Base-by-base conservation (phyloP, 305 asterid species). In the Fraxinus latifolia region DNA sequence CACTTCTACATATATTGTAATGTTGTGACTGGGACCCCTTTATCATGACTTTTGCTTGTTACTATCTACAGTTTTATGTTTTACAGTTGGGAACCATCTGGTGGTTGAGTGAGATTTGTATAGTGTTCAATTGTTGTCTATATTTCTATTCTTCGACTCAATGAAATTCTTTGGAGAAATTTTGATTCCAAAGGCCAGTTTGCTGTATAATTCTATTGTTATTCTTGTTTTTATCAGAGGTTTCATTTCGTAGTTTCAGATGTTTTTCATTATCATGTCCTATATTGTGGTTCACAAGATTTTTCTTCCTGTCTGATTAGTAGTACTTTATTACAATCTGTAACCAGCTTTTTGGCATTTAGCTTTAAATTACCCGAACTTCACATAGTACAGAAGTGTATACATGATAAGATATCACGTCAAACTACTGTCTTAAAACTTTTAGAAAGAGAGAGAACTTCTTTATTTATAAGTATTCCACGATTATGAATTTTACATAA, bases 131-230 rank as follows among this genome's bases (percentile, higher is more conserved):
- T 0, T 77, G 19, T 80, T 84, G 50, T 21, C 15, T 81, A 77
- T 84, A 53, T 84, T 83, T 81, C 39, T 79, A 77, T 85, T 79
- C 87, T 81, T 79, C 81, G 82, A 81, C 80, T 36, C 74, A 31
- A 33, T 80, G 67, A 39, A 32, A 68, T 78, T 88, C 62, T 84
- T 86, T 86, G 84, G 83, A 79, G 12, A 79, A 81, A 79, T 84
- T 85, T 84, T 85, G 80, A 79, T 83, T 67, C 53, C 77, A 58
- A 75, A 72, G 39, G 68, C 21, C 39, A n/a, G 27, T 36, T 75
- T 82, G 68, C 19, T 53, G 17, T 47, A 71, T 85, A 78, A 81
- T 62, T 39, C 76, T 80, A 68, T 23, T 77, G 15, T 27, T 78
- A 6, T 60, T 60, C 70, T 60, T 60, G 9, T 60, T 60, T 7